Evolutionary conservation across 495 filamentous ascomycete species (phyloP).

Genomic region (Trichocladium antarcticum): DNA sequence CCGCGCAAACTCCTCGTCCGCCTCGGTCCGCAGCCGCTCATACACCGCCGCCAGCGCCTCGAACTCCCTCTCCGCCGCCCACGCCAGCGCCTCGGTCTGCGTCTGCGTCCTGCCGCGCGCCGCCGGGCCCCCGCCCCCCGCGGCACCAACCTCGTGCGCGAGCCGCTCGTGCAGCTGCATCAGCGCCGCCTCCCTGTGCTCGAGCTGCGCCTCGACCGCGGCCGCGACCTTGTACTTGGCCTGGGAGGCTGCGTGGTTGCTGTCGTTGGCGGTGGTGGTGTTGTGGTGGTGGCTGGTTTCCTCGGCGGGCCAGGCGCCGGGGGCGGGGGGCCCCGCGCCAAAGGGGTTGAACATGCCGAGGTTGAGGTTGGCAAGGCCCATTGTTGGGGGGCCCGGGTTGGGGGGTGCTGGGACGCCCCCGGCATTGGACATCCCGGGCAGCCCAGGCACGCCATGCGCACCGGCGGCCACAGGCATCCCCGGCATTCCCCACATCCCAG

Average conservation of each 20-base stretch:
- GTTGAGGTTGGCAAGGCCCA: no score
- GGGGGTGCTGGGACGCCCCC: background rate
- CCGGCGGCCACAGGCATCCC: background rate
- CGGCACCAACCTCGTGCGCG: slow-evolving; percentile 7
- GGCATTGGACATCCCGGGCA: background rate
- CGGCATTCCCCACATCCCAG: background rate
- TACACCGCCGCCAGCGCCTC: slow-evolving; percentile 15
- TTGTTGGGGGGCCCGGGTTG: background rate
- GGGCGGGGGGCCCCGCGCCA: slow-evolving; percentile 1
- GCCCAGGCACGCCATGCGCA: background rate
- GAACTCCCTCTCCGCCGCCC: slow-evolving; percentile 21
- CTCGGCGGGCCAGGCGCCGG: slow-evolving; percentile 21
- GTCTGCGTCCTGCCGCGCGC: no score
- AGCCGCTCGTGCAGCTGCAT: slow-evolving; percentile 12
- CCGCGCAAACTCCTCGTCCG: slow-evolving; percentile 28
- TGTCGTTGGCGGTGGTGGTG: background rate
- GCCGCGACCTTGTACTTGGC: slow-evolving; percentile 23
- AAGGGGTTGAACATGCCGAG: no score
- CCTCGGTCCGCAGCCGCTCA: slow-evolving; percentile 21
- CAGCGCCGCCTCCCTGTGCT: slow-evolving; percentile 17
- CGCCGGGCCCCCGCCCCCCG: no score
- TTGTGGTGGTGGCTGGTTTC: slow-evolving; percentile 2
- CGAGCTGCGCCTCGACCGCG: slow-evolving; percentile 22
- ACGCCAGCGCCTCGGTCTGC: slow-evolving; percentile 6
- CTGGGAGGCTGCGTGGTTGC: slow-evolving; percentile 9